Evolutionary conservation across 441 rosid genomes (phyloP).

Genomic region (Gossypium armourianum): DNA sequence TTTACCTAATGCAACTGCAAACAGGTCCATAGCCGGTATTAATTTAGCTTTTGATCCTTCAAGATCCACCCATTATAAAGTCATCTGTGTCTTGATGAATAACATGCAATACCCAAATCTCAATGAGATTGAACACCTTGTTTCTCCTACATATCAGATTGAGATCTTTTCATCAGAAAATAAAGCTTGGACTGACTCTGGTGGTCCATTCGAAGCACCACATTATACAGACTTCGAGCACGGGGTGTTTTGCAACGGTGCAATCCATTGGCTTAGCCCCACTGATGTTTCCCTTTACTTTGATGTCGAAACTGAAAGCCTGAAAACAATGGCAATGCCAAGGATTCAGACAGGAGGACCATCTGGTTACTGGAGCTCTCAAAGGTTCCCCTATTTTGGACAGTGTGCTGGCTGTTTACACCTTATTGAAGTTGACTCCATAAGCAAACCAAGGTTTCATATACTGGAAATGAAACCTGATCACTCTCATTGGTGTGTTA

Average conservation of each 20-base stretch:
- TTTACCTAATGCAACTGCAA: neutral
- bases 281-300: constrained; percentile 16
- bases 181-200: constrained; percentile 17
- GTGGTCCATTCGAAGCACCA: constrained; percentile 5
- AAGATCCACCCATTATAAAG: constrained; percentile 26
- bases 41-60: constrained; percentile 26
- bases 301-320: constrained; percentile 12
- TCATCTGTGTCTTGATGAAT: constrained; percentile 13
- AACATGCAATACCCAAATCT: neutral
- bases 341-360: neutral
- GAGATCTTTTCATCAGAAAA: constrained; percentile 20
- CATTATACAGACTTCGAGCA: neutral
- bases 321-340: constrained; percentile 23
- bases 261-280: constrained; percentile 24
- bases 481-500: constrained; percentile 15
- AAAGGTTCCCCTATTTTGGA: constrained; percentile 19
- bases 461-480: constrained; percentile 22
- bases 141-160: constrained; percentile 13
- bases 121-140: neutral
- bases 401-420: constrained; percentile 20
- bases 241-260: constrained; percentile 23
- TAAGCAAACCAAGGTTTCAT: constrained; percentile 1
- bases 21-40: constrained; percentile 14
- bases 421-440: constrained; percentile 24
- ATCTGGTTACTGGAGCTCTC: constrained; percentile 7